A percentile compares a stretch with the other conserved stretches of the same genome.
Conservation (phyloP, 768 basidiomycete genomes). For the Termitomyces sp. region DNA sequence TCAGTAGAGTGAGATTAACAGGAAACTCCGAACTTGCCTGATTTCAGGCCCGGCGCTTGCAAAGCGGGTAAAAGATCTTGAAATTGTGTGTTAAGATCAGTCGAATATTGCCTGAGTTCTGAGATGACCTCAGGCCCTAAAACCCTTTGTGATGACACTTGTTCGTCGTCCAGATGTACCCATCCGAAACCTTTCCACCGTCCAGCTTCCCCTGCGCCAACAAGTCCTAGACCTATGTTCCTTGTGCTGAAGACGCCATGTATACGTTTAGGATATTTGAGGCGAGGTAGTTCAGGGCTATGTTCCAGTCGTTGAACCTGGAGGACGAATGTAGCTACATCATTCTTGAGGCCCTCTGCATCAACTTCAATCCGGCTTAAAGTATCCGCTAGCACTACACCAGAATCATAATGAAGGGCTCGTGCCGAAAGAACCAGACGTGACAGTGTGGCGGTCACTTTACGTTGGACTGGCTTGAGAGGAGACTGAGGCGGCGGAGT, state of each 20-base stretch:
- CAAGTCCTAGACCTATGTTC: constrained; percentile 71
- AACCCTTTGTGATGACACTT: constrained; percentile 39
- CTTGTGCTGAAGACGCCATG: constrained; percentile 55
- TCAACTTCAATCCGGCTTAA: constrained; percentile 69
- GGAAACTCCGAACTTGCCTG: constrained; percentile 27
- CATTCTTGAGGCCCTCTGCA: constrained; percentile 70
- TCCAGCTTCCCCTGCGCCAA: constrained; percentile 73
- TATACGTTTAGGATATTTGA: constrained; percentile 46
- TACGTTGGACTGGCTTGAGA: constrained; percentile 76
- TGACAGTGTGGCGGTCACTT: constrained; percentile 84
- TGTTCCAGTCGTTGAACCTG: constrained; percentile 64
- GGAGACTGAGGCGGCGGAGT: constrained; percentile 45
- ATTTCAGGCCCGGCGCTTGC: constrained; percentile 25
- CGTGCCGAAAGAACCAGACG: constrained; percentile 89
- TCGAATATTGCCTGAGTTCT: constrained; percentile 45
- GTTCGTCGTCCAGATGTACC: constrained; percentile 50
- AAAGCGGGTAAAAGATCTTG: constrained; percentile 30
- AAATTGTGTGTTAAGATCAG: constrained; percentile 48
- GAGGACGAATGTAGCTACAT: constrained; percentile 59
- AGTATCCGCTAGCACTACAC: constrained; percentile 55
- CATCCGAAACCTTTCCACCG: constrained; percentile 87
- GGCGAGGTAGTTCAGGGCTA: constrained; percentile 18
- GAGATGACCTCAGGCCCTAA: constrained; percentile 48
- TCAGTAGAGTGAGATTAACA: neutral
- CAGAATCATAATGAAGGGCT: constrained; percentile 80